Percentiles rank a stretch among this genome's conserved stretches.
phyloP scores from a whole-genome alignment of 331 rosid species.

The Dryas integrifolia region DNA sequence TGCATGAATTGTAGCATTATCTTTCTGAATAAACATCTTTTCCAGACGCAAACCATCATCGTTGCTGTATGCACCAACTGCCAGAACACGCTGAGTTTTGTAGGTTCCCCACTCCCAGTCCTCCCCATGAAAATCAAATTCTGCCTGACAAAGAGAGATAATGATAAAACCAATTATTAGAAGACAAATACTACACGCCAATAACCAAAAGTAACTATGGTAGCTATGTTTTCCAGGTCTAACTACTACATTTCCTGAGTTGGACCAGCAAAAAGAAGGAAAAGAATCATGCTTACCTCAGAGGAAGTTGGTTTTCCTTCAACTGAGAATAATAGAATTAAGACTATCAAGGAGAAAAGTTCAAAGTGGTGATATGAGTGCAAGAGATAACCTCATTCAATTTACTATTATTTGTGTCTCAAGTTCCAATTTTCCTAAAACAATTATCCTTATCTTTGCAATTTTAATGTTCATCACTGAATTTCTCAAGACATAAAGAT shows the following conservation, averaged over 20 bases:
- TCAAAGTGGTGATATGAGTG: background rate
- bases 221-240: background rate
- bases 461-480: background rate
- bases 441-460: background rate
- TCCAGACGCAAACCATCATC: conserved; percentile 76
- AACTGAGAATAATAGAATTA: conserved; percentile 17
- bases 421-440: conserved; percentile 5
- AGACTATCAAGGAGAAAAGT: background rate
- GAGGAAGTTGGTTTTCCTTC: conserved; percentile 4
- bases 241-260: background rate
- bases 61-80: conserved; percentile 80
- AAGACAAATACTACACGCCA: conserved; percentile 27
- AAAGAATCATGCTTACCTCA: background rate
- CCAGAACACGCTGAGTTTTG: conserved; percentile 74
- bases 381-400: background rate
- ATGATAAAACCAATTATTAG: conserved; percentile 30
- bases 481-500: conserved; percentile 10
- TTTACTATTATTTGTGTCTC: background rate
- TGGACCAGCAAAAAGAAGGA: background rate
- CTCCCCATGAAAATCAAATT: conserved; percentile 86
- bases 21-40: conserved; percentile 71
- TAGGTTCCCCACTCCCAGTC: conserved; percentile 98
- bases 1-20: conserved; percentile 90
- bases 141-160: conserved; percentile 58
- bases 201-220: conserved; percentile 9